phyloP scores from a whole-genome alignment of 371 early-diverging fungal genomes.

The Mortierella sp. region DNA sequence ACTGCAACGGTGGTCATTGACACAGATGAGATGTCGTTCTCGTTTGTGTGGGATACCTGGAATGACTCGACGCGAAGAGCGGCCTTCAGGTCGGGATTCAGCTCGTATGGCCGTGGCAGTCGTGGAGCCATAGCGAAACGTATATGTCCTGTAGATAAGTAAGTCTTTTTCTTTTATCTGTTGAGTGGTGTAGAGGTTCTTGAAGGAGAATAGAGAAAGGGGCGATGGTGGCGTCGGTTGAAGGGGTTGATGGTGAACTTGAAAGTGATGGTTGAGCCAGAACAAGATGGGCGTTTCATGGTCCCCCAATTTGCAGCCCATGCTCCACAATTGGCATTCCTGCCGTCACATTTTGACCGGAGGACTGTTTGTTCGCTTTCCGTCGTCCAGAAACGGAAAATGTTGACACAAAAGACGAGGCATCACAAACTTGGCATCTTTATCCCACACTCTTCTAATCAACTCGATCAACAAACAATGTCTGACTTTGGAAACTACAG shows the following conservation, averaged over 20 bases:
- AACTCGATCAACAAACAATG: conserved; percentile 32
- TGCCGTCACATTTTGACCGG: not conserved
- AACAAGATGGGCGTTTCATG: not conserved
- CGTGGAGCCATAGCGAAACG: conserved; percentile 36
- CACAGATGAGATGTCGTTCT: not conserved
- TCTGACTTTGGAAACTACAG: conserved; percentile 57
- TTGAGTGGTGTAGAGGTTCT: not conserved
- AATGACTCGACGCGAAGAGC: conserved; percentile 54
- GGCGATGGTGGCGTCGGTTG: not conserved
- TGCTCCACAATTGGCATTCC: conserved; percentile 2
- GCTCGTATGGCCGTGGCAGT: conserved; percentile 46
- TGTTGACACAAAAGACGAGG: not conserved
- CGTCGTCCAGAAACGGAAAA: conserved; percentile 9
- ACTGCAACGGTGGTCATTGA: not conserved
- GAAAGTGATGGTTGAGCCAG: not conserved
- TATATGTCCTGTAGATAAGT: not conserved
- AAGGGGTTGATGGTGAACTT: not conserved
- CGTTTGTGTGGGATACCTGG: conserved; percentile 30
- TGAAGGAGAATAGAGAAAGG: not conserved
- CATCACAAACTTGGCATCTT: conserved; percentile 4
- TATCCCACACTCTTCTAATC: not conserved
- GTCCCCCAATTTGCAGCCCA: conserved; percentile 1
- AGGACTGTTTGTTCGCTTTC: not conserved
- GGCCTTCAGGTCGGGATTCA: conserved; percentile 54
- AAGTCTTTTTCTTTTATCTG: not conserved